Evolutionary conservation across 1,284 basidiomycete genomes (phyloP).

Genomic region (Vanrija pseudolonga): DNA sequence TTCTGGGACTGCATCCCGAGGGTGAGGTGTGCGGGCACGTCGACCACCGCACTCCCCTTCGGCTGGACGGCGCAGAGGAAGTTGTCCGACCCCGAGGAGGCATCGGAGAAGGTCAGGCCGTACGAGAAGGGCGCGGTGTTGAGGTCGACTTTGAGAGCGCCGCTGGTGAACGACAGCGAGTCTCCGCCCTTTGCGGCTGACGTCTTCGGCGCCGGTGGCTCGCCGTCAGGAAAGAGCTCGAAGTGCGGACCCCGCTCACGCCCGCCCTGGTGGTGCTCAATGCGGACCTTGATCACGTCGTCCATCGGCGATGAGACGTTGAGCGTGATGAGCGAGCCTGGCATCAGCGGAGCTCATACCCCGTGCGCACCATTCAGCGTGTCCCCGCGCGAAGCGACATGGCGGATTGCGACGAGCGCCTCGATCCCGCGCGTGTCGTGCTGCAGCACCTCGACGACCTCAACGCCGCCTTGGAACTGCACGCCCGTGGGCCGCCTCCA

Average conservation of each 20-base stretch:
- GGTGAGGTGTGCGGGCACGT: constrained; percentile 64
- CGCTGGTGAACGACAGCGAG: constrained; percentile 46
- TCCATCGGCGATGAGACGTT: constrained; percentile 63
- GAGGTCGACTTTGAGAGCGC: constrained; percentile 30
- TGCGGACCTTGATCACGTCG: constrained; percentile 55
- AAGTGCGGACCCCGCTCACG: constrained; percentile 55
- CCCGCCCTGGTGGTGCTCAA: constrained; percentile 59
- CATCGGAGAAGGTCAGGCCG: constrained; percentile 52
- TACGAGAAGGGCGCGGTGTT: constrained; percentile 34
- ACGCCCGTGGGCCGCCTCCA: constrained; percentile 32
- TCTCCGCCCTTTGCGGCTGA: constrained; percentile 48
- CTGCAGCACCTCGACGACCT: constrained; percentile 44
- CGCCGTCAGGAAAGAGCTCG: constrained; percentile 62
- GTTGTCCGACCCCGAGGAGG: constrained; percentile 4
- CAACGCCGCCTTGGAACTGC: constrained; percentile 60
- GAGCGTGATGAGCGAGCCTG: constrained; percentile 60
- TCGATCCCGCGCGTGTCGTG: constrained; percentile 54
- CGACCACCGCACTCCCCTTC: constrained; percentile 63
- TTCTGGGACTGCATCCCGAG: constrained; percentile 59
- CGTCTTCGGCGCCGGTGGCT: constrained; percentile 53
- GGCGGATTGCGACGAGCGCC: constrained; percentile 62
- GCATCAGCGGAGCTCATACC: constrained; percentile 51
- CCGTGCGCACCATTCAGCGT: constrained; percentile 27
- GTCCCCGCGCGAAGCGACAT: constrained; percentile 26
- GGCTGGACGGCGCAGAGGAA: constrained; percentile 50